These are phyloP conservation scores for Cyclospora cayetanensis DNA, from an alignment of 169 alveolate species.

Conservation along the genomic window DNA sequence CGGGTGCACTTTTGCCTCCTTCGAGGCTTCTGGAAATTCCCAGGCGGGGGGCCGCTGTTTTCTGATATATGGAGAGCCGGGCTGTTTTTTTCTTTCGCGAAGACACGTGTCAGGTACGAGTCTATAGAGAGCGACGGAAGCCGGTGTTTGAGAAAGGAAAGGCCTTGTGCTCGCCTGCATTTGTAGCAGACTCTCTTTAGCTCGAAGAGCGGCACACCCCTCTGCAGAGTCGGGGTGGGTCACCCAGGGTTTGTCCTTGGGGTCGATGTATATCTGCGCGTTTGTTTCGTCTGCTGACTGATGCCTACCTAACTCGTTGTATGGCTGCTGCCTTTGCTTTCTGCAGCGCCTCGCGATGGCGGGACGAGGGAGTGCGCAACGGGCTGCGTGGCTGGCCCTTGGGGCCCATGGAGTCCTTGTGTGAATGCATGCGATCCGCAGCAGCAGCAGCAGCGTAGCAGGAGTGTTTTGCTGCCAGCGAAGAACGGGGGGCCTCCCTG, in stretches of 20 bases:
- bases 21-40: neutral
- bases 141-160: neutral
- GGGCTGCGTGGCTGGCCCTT: conserved; percentile 20
- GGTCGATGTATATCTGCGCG: no score
- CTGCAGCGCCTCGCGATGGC: conserved; percentile 15
- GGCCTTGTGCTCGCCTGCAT: neutral
- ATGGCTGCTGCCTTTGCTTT: conserved; percentile 24
- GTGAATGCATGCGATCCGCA: neutral
- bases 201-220: no score
- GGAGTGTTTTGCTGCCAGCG: conserved; percentile 24
- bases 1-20: neutral
- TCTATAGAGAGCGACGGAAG: neutral
- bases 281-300: neutral
- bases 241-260: no score
- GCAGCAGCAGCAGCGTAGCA: conserved; percentile 44
- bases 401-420: conserved; percentile 9
- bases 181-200: neutral
- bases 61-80: neutral
- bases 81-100: conserved; percentile 1
- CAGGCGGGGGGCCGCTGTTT: neutral
- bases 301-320: neutral
- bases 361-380: neutral
- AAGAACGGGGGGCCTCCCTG: conserved; percentile 29
- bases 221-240: no score
- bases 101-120: neutral